Conservation (phyloP, 2,329 filamentous ascomycete genomes). For the Podosphaera leucotricha region DNA sequence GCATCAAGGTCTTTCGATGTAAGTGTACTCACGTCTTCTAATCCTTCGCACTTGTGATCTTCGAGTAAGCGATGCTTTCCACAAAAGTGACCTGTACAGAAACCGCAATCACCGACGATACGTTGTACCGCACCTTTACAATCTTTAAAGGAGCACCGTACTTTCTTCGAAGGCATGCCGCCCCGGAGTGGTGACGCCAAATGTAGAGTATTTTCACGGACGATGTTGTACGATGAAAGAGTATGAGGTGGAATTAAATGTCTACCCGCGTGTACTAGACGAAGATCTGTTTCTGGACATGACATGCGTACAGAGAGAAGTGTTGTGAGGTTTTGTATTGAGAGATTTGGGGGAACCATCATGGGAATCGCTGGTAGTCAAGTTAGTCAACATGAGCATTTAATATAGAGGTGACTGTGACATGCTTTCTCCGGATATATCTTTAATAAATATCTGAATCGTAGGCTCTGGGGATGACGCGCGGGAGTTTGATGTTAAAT, state of each 20-base stretch:
- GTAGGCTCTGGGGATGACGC: slow-evolving; percentile 20
- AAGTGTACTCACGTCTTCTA: slow-evolving; percentile 51
- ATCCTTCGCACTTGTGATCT: slow-evolving; percentile 74
- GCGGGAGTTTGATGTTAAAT: slow-evolving; percentile 10
- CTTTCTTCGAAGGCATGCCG: slow-evolving; percentile 47
- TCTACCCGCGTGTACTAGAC: slow-evolving; percentile 33
- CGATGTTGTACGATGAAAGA: slow-evolving; percentile 24
- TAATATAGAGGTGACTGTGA: slow-evolving; percentile 5
- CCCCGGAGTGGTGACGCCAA: slow-evolving; percentile 30
- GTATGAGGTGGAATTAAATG: slow-evolving; percentile 23
- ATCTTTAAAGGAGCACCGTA: slow-evolving; percentile 69
- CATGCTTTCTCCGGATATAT: slow-evolving; percentile 32
- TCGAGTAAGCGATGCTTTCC: slow-evolving; percentile 85
- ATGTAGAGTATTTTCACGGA: slow-evolving; percentile 26
- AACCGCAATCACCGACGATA: slow-evolving; percentile 88
- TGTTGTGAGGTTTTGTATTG: slow-evolving; percentile 29
- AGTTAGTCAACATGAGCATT: slow-evolving; percentile 8
- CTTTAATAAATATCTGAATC: slow-evolving; percentile 39
- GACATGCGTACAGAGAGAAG: slow-evolving; percentile 34
- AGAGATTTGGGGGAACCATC: slow-evolving; percentile 27
- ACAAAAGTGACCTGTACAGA: slow-evolving; percentile 86
- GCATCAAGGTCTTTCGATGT: too few relatives aligned
- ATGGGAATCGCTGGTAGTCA: slow-evolving; percentile 26
- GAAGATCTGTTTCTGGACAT: slow-evolving; percentile 24
- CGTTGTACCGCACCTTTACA: slow-evolving; percentile 74